Base-by-base conservation (phyloP, 2,329 filamentous ascomycete species). In the Exophiala dermatitidis region DNA sequence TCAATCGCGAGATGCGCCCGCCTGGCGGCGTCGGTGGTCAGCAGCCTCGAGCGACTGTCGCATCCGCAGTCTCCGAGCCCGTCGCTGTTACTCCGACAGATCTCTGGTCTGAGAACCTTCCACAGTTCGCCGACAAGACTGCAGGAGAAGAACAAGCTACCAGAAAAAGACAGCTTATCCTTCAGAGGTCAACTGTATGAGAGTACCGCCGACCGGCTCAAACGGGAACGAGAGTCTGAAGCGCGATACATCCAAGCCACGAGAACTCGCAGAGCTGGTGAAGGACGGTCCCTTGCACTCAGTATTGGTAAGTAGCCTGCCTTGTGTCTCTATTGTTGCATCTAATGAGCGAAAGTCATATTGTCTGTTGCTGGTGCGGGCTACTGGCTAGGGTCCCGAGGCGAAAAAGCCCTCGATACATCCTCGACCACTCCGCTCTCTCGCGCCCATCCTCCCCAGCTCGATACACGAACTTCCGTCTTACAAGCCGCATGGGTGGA, bases 401-500 rank as follows among this genome's bases (percentile, higher is more conserved):
- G 72, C 48, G 76, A 76, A 6, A 69, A 71, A 6, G 68, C 71
- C 33, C 67, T 74, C 12, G 71, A 77, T 2, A 67, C 69, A 1
- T 69, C 70, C n/a, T 84, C 82, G n/a, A 84, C 81, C 9, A 72
- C 73, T 1, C 71, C 78, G n/a, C 72, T 84, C 32, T 64, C 68
- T 7, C 68, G 71, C 44, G 66, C 75, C 45, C 68, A 68, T 7
- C 67, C 74, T 7, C 77, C 77, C 4, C 66, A 74, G 58, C 80
- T 83, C 61, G 76, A 84, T 62, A 74, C 76, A 36, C 74, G 78
- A 7, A 70, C 72, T 12, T 72, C 76, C 12, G 83, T 78, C 52
- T 71, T 84, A 52, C 79, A 85, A 65, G 81, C 82, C 6, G 82
- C 81, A 29, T 85, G 81, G 81, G 71, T 75, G 2, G 81, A 84